Base-by-base conservation (phyloP, 2,329 filamentous ascomycete genomes). In the Hypoxylon sp. region DNA sequence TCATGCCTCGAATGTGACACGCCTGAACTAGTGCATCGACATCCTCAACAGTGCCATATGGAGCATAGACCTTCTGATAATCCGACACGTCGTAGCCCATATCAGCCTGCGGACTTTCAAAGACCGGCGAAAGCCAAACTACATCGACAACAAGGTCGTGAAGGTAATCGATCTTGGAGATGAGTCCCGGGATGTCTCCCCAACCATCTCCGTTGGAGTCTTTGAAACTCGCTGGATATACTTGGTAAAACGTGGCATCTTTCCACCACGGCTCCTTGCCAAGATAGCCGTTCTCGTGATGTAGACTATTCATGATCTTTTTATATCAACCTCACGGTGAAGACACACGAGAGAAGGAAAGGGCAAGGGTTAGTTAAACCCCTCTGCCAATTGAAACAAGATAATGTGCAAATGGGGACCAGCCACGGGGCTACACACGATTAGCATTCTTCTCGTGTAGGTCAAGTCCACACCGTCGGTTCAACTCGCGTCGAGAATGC, bases 61-160 rank as follows among this genome's bases (percentile, higher is more conserved):
- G 83, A 0, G 84, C 80, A 64, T 91, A 84, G 28, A 93, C 89
- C 39, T 80, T 82, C 66, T 87, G 84, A 67, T 92, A 92, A 72
- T 92, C 85, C 0, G 84, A 84, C n/a, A 91, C 85, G 68, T 91
- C 90, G 71, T 91, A 91, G 26, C 89, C 89, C 88, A 91, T 90
- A 64, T 92, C 89, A 15, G 84, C 79, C 64, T 88, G 86, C 0
- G 89, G 89, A 46, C 79, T 81, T n/a, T 83, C 80, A 59, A 80
- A 84, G 58, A 83, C 81, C 3, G 82, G 82, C 0, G 80, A 84
- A 0, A 85, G 74, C 87, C 87, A 89, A 19, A 89, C 79, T n/a
- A 87, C 82, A 65, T 89, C 85, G 1, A 87, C 79, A 0, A 88
- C 89, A 0, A 91, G 79, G 2, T 85, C 79, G 53, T 85, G 80